Conservation (phyloP, 2,329 filamentous ascomycete genomes). For the Ceratocystis ficicola region DNA sequence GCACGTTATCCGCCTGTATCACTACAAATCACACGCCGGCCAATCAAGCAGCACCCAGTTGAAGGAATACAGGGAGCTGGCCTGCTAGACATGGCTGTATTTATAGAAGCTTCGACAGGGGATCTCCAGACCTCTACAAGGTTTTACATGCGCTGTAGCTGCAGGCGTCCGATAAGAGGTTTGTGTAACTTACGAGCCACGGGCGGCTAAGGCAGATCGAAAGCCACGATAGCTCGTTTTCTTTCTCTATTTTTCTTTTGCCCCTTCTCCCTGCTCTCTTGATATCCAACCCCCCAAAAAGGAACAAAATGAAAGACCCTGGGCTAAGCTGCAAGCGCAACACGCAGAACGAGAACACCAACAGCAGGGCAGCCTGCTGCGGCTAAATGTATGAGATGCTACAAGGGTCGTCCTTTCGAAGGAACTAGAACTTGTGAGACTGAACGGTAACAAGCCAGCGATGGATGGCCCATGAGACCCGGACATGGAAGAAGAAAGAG, state of each 20-base stretch:
- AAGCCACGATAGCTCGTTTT: background rate
- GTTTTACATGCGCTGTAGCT: background rate
- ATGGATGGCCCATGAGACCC: background rate
- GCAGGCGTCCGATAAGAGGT: background rate
- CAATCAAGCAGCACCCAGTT: background rate
- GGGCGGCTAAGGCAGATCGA: background rate
- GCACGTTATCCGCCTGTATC: constrained; percentile 6
- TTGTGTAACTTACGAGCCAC: background rate
- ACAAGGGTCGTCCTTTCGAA: background rate
- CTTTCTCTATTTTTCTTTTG: no score
- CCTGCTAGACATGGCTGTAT: background rate
- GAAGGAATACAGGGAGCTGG: background rate
- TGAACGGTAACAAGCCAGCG: background rate
- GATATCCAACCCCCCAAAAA: no score
- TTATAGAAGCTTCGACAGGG: background rate
- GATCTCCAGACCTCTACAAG: background rate
- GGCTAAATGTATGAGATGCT: no score
- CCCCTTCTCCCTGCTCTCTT: no score
- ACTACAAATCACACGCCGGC: background rate
- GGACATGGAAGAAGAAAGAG: background rate
- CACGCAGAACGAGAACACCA: no score
- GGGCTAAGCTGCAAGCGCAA: no score
- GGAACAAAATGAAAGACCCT: no score
- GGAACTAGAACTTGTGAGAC: background rate
- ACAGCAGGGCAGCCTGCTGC: no score